phyloP scores from a whole-genome alignment of 164 flowering plant genomes.

The Litsea cubeba region DNA sequence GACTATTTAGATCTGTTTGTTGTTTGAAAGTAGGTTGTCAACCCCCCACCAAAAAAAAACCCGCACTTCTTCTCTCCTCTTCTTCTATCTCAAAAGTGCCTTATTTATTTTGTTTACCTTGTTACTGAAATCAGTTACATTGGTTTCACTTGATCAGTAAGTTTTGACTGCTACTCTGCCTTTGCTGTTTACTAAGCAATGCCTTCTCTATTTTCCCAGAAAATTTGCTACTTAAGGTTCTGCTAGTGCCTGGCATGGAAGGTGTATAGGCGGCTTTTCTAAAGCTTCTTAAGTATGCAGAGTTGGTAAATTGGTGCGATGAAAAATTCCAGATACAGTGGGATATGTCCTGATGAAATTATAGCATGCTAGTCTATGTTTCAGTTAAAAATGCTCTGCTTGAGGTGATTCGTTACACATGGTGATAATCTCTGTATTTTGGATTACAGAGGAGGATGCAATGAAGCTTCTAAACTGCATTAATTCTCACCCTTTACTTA shows the following conservation, averaged over 20 bases:
- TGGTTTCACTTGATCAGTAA: background rate
- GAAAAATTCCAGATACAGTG: background rate
- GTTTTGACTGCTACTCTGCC: background rate
- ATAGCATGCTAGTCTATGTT: background rate
- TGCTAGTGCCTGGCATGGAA: background rate
- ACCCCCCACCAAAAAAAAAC: no score
- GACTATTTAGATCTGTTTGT: background rate
- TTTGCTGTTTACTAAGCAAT: background rate
- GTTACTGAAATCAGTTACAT: background rate
- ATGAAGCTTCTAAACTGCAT: background rate
- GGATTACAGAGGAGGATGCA: background rate
- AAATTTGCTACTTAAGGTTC: background rate
- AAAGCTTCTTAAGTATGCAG: no score
- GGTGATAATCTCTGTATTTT: background rate
- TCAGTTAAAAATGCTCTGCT: background rate
- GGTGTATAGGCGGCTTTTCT: background rate
- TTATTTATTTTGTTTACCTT: background rate
- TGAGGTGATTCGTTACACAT: background rate
- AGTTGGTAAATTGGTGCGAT: no score
- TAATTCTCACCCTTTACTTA: background rate
- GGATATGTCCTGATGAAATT: background rate
- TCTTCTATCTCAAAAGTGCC: background rate
- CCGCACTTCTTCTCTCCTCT: background rate
- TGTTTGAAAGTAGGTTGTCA: no score
- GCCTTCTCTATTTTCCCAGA: background rate